Conservation (phyloP, 108 stramenopile species). For the Epithemia pelagica region DNA sequence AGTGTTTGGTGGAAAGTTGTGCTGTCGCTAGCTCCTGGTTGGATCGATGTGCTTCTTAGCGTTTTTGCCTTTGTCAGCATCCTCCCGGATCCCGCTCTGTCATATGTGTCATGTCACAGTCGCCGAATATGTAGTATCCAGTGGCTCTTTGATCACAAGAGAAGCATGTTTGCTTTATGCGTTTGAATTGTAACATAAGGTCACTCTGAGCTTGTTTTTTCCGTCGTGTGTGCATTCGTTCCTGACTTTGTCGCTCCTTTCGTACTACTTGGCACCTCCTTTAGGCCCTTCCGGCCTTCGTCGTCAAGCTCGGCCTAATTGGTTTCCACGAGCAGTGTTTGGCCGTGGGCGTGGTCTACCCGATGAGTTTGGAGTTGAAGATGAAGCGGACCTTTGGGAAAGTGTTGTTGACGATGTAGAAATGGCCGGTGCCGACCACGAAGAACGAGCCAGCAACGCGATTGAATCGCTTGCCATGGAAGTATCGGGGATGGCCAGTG, state of each 20-base stretch:
- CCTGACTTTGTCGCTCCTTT: too few species aligned
- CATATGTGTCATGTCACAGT: too few species aligned
- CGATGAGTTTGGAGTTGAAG: constrained; percentile 8
- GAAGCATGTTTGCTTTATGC: too few species aligned
- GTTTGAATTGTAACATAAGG: too few species aligned
- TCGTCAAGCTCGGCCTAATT: constrained; percentile 14
- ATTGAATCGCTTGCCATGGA: constrained; percentile 23
- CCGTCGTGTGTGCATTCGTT: too few species aligned
- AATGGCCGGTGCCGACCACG: constrained; percentile 24
- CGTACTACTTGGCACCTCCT: too few species aligned
- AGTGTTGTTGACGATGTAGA: constrained; percentile 14
- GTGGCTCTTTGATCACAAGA: too few species aligned
- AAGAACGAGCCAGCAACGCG: constrained; percentile 7
- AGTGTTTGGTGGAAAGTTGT: neutral
- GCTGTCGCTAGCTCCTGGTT: neutral
- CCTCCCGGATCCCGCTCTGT: too few species aligned
- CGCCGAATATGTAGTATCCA: too few species aligned
- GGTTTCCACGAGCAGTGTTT: constrained; percentile 5
- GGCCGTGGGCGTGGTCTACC: neutral
- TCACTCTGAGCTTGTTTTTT: too few species aligned
- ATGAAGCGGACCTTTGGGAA: constrained; percentile 22
- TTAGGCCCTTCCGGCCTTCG: constrained; percentile 3
- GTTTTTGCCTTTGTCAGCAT: too few species aligned
- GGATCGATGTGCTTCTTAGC: neutral
- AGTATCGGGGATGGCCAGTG: constrained; percentile 12